Conservation (phyloP, 2,329 filamentous ascomycete genomes). For the Paraphaeosphaeria minitans region DNA sequence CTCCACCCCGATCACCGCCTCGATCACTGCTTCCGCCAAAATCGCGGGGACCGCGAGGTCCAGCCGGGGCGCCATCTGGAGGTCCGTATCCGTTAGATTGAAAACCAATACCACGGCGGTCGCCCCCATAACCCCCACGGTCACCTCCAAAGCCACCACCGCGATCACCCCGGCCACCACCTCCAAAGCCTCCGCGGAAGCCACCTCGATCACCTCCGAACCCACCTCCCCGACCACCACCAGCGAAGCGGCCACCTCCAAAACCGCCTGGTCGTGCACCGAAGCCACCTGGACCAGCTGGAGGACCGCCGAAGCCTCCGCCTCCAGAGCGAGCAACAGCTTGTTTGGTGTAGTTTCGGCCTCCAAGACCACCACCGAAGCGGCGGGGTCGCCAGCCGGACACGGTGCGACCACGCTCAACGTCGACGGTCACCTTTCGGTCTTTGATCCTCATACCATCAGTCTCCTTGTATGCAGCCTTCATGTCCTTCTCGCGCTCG, state of each 20-base stretch:
- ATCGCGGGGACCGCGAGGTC: slow-evolving; percentile 50
- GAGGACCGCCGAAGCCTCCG: slow-evolving; percentile 53
- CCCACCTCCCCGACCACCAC: slow-evolving; percentile 47
- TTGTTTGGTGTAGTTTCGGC: slow-evolving; percentile 88
- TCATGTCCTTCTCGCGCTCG: slow-evolving; percentile 97
- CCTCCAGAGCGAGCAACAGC: slow-evolving; percentile 70
- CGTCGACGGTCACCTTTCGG: slow-evolving; percentile 89
- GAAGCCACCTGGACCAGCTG: slow-evolving; percentile 50
- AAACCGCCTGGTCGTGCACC: slow-evolving; percentile 56
- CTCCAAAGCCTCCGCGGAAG: slow-evolving; percentile 52
- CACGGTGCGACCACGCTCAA: slow-evolving; percentile 93
- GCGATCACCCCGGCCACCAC: slow-evolving; percentile 57
- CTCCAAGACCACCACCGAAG: slow-evolving; percentile 89
- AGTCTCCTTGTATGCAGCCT: slow-evolving; percentile 89
- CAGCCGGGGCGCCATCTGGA: slow-evolving; percentile 56
- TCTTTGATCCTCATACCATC: slow-evolving; percentile 94
- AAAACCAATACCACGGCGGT: slow-evolving; percentile 49
- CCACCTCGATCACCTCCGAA: slow-evolving; percentile 56
- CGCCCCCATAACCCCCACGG: slow-evolving; percentile 57
- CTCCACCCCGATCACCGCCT: slow-evolving; percentile 40
- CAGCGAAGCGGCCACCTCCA: slow-evolving; percentile 54
- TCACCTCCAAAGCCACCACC: slow-evolving; percentile 58
- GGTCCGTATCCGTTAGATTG: slow-evolving; percentile 50
- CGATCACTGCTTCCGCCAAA: slow-evolving; percentile 42
- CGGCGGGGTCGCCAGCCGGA: slow-evolving; percentile 91